Evolutionary conservation across 495 filamentous ascomycete species (phyloP), one percentile per base, ranked within the genome.

Genomic region (Aspergillus avenaceus): DNA sequence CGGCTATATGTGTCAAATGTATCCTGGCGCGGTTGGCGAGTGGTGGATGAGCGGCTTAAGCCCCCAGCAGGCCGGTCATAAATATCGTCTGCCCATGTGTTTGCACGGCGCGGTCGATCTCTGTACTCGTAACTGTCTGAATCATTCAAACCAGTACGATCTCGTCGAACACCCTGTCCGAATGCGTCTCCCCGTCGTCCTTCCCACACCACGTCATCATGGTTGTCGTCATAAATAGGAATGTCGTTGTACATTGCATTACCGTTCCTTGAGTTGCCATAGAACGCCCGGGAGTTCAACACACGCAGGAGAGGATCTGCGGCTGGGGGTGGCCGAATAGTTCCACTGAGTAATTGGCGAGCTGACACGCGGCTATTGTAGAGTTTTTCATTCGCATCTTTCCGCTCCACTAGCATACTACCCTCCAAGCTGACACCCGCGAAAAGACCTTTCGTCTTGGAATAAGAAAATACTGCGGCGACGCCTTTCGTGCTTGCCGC

Each of bases 391-490:
- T 98, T 98, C 48, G 95, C 93, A 71, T 98, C 93, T 63, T 88
- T 87, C 49, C 93, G 84, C 71, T 97, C 95, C 44, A 96, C 83
- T 29, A 98, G 81, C 45, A 84, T 89, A 41, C 85, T 88, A 13
- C 93, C 93, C 68, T 98, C 93, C 53, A 98, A 72, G 55, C 87
- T 92, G 40, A 98, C 92, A 60, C 93, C 93, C 2, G 93, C 93
- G 56, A 98, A 98, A 11, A 97, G 74, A 21, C 93, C 93, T 74
- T 97, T 97, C 23, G 93, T 98, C 71, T 97, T 97, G 51, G 84
- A 88, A 72, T 97, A 98, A 55, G 88, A 87, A 75, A 98, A 98
- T 16, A 98, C 83, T 27, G 88, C 93, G 1, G 92, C 87, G 7
- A 97, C 87, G 53, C 91, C 86, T 69, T 82, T 90, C 19, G 92